Conservation (phyloP, 352 stramenopile genomes). For the Phytophthora ohioensis region DNA sequence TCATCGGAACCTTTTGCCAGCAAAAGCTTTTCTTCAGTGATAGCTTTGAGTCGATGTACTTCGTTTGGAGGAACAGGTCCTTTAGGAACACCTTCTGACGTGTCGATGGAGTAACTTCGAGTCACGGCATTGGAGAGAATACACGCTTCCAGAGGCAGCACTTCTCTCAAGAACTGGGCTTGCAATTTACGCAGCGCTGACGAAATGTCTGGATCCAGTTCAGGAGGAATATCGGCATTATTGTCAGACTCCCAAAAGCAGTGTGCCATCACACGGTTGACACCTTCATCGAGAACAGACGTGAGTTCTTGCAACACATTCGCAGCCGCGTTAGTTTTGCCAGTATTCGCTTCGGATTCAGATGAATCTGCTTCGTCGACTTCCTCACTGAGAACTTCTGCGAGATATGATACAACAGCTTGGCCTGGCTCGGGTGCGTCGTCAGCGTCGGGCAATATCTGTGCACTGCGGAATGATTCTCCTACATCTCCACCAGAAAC, state of each 20-base stretch:
- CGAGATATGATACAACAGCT: constrained; percentile 29
- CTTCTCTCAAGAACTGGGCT: constrained; percentile 23
- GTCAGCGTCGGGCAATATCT: constrained; percentile 21
- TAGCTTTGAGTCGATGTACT: constrained; percentile 37
- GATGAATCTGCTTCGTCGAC: not conserved
- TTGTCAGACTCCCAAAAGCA: constrained; percentile 15
- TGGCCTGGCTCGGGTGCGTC: constrained; percentile 20
- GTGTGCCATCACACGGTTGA: constrained; percentile 29
- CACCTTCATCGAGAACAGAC: constrained; percentile 25
- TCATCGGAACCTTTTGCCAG: constrained; percentile 35
- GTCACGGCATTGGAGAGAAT: constrained; percentile 39
- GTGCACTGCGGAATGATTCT: constrained; percentile 11
- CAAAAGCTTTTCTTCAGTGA: constrained; percentile 42
- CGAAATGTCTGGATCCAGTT: not conserved
- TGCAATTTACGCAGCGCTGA: constrained; percentile 25
- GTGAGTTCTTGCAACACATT: constrained; percentile 59
- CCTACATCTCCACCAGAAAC: constrained; percentile 1
- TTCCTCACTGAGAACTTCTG: constrained; percentile 15
- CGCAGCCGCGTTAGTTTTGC: constrained; percentile 33
- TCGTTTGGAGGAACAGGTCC: constrained; percentile 51
- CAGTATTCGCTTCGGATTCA: not conserved
- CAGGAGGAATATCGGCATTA: not conserved
- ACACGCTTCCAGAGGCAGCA: constrained; percentile 39
- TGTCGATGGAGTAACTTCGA: constrained; percentile 42
- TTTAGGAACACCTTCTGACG: constrained; percentile 9